phyloP scores from a whole-genome alignment of 2,329 filamentous ascomycete species.

The Xylariaceae sp. region DNA sequence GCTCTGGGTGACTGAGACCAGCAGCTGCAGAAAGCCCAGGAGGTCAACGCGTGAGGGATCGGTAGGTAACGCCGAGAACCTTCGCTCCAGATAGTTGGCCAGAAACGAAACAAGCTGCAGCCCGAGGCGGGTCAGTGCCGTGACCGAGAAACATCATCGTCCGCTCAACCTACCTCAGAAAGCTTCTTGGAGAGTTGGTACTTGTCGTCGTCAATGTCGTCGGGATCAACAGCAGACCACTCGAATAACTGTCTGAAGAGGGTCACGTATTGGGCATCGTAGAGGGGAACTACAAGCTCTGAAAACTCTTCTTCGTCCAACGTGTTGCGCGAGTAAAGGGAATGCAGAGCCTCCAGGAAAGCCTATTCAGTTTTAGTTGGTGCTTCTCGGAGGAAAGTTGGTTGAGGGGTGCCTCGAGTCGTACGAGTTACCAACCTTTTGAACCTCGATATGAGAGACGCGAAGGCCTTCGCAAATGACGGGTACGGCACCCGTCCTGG shows the following conservation, averaged over 20 bases:
- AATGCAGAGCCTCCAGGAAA: constrained; percentile 76
- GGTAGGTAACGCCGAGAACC: constrained; percentile 60
- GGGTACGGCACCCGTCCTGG: constrained; percentile 63
- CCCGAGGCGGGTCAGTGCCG: constrained; percentile 7
- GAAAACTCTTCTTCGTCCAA: constrained; percentile 74
- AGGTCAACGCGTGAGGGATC: constrained; percentile 53
- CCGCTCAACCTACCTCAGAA: constrained; percentile 61
- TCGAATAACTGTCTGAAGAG: constrained; percentile 70
- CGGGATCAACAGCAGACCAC: constrained; percentile 73
- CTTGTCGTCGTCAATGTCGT: constrained; percentile 84
- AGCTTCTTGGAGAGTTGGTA: constrained; percentile 92
- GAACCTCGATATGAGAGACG: constrained; percentile 62
- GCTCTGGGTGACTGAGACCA: constrained; percentile 74
- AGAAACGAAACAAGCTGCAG: constrained; percentile 75
- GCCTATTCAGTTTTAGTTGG: constrained; percentile 45
- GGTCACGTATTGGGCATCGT: constrained; percentile 62
- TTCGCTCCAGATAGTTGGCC: constrained; percentile 76
- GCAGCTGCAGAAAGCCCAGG: constrained; percentile 69
- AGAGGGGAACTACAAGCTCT: constrained; percentile 73
- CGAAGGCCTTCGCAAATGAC: constrained; percentile 68
- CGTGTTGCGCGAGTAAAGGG: constrained; percentile 69
- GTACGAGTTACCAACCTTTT: constrained; percentile 51
- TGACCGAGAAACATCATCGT: constrained; percentile 1
- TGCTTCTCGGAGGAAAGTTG: neutral
- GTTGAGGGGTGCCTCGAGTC: constrained; percentile 17